phyloP scores from a whole-genome alignment of 805 yeast genomes.

The Candida berthetii region DNA sequence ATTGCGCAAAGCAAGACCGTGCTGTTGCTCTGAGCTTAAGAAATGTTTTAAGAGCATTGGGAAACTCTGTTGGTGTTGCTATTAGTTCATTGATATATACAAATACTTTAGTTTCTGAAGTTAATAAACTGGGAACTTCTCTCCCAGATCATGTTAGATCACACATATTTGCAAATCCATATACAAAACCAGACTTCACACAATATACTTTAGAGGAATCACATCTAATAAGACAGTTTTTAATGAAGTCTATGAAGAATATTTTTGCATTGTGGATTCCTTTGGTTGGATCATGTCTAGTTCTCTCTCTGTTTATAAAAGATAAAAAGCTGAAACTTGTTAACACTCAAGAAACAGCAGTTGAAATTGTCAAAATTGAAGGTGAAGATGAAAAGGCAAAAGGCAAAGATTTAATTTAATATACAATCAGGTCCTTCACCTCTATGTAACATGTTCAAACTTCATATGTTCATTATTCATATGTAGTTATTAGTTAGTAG shows the following conservation, averaged over 20 bases:
- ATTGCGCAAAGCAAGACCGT: constrained; percentile 42
- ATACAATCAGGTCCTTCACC: too few relatives aligned
- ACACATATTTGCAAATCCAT: constrained; percentile 1
- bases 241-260: constrained; percentile 3
- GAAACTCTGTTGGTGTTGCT: constrained; percentile 58
- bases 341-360: too few relatives aligned
- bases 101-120: background rate
- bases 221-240: background rate
- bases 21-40: constrained; percentile 54
- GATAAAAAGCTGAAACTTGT: background rate
- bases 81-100: constrained; percentile 17
- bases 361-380: too few relatives aligned
- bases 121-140: background rate
- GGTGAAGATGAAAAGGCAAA: too few relatives aligned
- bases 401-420: too few relatives aligned
- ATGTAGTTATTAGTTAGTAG: too few relatives aligned
- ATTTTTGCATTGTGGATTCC: constrained; percentile 3
- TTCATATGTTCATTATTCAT: too few relatives aligned
- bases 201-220: background rate
- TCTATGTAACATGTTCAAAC: too few relatives aligned
- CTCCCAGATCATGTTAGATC: background rate
- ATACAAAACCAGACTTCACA: constrained; percentile 2
- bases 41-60: constrained; percentile 51
- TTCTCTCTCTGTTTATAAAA: background rate
- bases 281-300: constrained; percentile 1